phyloP scores from a whole-genome alignment of 2,329 filamentous ascomycete species.

The Cytospora piceicola region DNA sequence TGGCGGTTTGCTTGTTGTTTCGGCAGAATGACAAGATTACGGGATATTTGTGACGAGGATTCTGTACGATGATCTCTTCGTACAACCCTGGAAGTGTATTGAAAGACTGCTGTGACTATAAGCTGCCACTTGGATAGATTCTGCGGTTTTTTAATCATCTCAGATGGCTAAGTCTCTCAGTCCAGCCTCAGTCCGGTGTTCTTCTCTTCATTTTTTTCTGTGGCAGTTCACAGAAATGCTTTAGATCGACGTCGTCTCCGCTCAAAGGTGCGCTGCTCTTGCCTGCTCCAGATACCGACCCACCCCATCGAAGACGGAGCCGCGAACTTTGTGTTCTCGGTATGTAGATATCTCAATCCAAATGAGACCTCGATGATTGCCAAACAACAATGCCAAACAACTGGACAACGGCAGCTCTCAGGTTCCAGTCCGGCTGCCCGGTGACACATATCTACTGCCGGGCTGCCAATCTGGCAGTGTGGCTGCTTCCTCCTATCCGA shows the following conservation, averaged over 20 bases:
- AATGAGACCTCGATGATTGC: background rate
- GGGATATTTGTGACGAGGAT: background rate
- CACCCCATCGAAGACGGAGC: background rate
- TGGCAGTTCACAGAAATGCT: background rate
- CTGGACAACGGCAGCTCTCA: background rate
- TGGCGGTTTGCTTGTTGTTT: background rate
- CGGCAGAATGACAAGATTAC: background rate
- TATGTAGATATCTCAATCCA: background rate
- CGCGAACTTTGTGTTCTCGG: background rate
- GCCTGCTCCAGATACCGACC: background rate
- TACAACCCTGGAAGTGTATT: no score
- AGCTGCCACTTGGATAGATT: no score
- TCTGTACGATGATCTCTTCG: background rate
- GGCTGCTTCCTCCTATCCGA: constrained; percentile 1
- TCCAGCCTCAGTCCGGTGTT: background rate
- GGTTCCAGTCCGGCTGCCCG: background rate
- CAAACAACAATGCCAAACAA: background rate
- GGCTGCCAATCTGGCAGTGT: no score
- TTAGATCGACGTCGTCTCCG: background rate
- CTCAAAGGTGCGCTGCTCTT: background rate
- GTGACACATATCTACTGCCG: background rate
- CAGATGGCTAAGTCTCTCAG: background rate
- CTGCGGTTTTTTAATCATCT: no score
- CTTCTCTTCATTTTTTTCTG: background rate
- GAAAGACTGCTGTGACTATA: no score